phyloP scores from a whole-genome alignment of 768 basidiomycete genomes.

The Mycena chlorophos region DNA sequence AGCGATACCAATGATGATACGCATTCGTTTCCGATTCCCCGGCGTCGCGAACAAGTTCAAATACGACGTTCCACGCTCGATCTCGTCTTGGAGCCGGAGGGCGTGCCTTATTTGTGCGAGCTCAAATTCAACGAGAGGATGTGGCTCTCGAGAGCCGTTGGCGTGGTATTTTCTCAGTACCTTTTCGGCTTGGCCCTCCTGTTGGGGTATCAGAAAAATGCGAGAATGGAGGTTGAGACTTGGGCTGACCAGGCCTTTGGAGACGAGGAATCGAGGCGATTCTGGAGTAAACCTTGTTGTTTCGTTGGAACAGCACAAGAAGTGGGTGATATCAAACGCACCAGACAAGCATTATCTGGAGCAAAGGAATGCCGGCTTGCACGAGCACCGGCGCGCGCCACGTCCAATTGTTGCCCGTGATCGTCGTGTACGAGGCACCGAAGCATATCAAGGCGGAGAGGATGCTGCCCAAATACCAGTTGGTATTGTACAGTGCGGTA shows the following conservation, averaged over 20 bases:
- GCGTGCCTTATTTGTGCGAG: constrained; percentile 73
- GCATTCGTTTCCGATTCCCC: constrained; percentile 70
- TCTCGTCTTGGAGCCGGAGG: constrained; percentile 60
- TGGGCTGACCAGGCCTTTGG: constrained; percentile 54
- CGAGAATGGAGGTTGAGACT: background rate
- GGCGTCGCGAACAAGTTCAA: constrained; percentile 55
- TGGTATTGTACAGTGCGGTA: constrained; percentile 67
- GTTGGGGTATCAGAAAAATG: background rate
- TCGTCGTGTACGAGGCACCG: constrained; percentile 38
- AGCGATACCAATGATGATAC: constrained; percentile 64
- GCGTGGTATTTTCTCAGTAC: constrained; percentile 76
- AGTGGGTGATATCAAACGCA: constrained; percentile 24
- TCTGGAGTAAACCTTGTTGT: constrained; percentile 60
- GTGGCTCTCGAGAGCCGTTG: constrained; percentile 49
- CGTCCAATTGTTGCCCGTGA: constrained; percentile 48
- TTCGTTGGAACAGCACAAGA: background rate
- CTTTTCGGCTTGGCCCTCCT: constrained; percentile 59
- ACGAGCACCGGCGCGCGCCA: constrained; percentile 68
- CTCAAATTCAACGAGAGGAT: constrained; percentile 57
- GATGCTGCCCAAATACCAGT: constrained; percentile 76
- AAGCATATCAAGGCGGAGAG: constrained; percentile 55
- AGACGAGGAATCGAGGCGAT: constrained; percentile 65
- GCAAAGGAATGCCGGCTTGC: constrained; percentile 57
- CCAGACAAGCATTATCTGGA: constrained; percentile 59
- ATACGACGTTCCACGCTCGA: constrained; percentile 49